Evolutionary conservation across 495 filamentous ascomycete genomes (phyloP).

Genomic region (Astrothelium macrocarpum): DNA sequence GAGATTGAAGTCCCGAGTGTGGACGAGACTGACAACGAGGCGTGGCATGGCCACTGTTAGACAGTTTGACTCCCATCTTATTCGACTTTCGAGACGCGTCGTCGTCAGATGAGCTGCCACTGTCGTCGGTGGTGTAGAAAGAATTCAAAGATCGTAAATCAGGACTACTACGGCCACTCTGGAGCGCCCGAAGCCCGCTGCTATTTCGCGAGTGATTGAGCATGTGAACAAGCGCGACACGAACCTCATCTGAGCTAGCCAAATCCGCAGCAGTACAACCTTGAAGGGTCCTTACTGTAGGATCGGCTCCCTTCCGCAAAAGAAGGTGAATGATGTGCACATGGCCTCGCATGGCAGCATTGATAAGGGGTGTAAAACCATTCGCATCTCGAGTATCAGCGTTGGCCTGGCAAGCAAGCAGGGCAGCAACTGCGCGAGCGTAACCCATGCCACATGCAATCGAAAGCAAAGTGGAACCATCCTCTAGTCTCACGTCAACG

Average conservation of each 20-base stretch:
- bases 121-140: conserved; percentile 41
- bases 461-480: conserved; percentile 75
- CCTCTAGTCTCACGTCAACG: conserved; percentile 52
- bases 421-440: conserved; percentile 65
- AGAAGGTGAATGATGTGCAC: conserved; percentile 66
- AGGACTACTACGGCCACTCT: conserved; percentile 56
- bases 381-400: conserved; percentile 66
- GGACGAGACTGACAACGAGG: neutral
- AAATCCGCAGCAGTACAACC: conserved; percentile 67
- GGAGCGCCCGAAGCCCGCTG: conserved; percentile 43
- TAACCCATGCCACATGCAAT: conserved; percentile 68
- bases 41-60: neutral
- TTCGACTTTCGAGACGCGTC: conserved; percentile 20
- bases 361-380: conserved; percentile 75
- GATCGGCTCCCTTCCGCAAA: conserved; percentile 61
- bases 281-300: conserved; percentile 56
- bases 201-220: conserved; percentile 47
- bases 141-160: conserved; percentile 52
- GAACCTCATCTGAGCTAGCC: conserved; percentile 51
- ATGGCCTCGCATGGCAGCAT: conserved; percentile 70
- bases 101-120: conserved; percentile 17
- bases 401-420: conserved; percentile 71
- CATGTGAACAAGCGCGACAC: conserved; percentile 34
- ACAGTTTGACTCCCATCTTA: neutral
- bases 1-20: conserved; percentile 22